Percentiles rank a stretch among this genome's conserved stretches.
Conservation (phyloP, 75 land plant genomes). For the Gnetum montanum region DNA sequence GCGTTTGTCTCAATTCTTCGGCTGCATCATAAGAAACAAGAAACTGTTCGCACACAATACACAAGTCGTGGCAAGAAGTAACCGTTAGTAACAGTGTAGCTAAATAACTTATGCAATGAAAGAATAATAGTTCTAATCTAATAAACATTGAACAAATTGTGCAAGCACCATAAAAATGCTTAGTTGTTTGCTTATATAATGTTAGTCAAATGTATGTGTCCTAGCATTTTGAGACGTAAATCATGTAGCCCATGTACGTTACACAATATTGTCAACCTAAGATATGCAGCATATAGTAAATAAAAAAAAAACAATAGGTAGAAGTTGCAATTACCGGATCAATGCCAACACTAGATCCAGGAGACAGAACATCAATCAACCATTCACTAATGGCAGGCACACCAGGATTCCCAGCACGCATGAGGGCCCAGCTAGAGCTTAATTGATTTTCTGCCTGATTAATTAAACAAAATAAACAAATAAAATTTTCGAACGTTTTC, state of each 20-base stretch:
- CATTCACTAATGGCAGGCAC: slow-evolving; percentile 83
- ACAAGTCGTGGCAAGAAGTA: slow-evolving; percentile 12
- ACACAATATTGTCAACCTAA: too few relatives aligned
- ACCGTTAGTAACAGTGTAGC: too few relatives aligned
- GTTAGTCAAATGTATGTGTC: too few relatives aligned
- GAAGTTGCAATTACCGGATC: slow-evolving; percentile 99
- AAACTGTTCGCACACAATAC: slow-evolving; percentile 73
- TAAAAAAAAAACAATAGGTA: too few relatives aligned
- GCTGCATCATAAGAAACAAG: slow-evolving; percentile 92
- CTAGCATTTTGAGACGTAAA: too few relatives aligned
- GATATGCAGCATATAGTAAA: too few relatives aligned
- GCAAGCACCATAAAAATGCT: too few relatives aligned
- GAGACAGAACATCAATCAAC: slow-evolving; percentile 63
- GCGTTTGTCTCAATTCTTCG: slow-evolving; percentile 65
- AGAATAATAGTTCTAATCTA: too few relatives aligned
- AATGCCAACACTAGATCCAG: slow-evolving; percentile 85
- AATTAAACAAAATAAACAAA: slow-evolving; percentile 2
- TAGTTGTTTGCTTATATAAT: too few relatives aligned
- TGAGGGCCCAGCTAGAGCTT: slow-evolving; percentile 74
- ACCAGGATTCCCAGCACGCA: slow-evolving; percentile 81
- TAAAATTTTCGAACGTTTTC: not conserved
- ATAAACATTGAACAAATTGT: too few relatives aligned
- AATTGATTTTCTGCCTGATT: slow-evolving; percentile 95
- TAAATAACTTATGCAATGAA: too few relatives aligned
- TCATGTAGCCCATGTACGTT: too few relatives aligned